Base-by-base conservation (phyloP, 2,329 filamentous ascomycete species). In the Fusarium succisae region DNA sequence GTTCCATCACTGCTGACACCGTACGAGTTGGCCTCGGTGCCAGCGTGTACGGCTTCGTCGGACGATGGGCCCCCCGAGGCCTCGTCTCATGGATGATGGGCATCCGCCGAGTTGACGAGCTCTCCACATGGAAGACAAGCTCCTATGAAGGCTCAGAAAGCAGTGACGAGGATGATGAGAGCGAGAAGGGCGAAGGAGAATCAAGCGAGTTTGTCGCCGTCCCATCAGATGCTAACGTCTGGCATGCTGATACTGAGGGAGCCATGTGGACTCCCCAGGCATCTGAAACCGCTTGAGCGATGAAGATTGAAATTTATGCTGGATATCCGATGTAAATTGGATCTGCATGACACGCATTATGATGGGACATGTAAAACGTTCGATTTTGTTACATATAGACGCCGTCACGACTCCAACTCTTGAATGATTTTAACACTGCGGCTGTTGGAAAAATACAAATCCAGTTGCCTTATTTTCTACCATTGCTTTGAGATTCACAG, bases 21-120 rank as follows among this genome's bases (percentile, higher is more conserved):
- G 89, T 96, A 73, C 91, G 94, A 66, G 92, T 98, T 22, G 96
- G 96, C 2, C 90, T 95, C 58, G 96, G 96, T 12, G 94, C 94
- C 57, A 87, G 92, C 63, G 87, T 95, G 2, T 98, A 98, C 82
- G 93, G 94, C 44, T 87, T 98, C 37, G 92, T 98, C 13, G 96
- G 95, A 11, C 89, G 90, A 44, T 96, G 92, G 89, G 88, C 93
- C 30, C 96, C 96, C 3, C 87, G 90, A 26, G 88, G 91, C 6
- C 81, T 98, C 22, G 92, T 98, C n/a, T 91, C 91, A 4, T 96
- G 94, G 93, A 97, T 98, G 93, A 92, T 98, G 90, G 95, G 95
- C 17, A 89, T 95, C 66, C 87, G 91, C 69, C 85, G 85, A 64
- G 90, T 92, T 22, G 86, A 90, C 61, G 86, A 90, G 80, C 82